Base-by-base conservation (phyloP, 352 stramenopile genomes). In the Thraustochytrium sp. region DNA sequence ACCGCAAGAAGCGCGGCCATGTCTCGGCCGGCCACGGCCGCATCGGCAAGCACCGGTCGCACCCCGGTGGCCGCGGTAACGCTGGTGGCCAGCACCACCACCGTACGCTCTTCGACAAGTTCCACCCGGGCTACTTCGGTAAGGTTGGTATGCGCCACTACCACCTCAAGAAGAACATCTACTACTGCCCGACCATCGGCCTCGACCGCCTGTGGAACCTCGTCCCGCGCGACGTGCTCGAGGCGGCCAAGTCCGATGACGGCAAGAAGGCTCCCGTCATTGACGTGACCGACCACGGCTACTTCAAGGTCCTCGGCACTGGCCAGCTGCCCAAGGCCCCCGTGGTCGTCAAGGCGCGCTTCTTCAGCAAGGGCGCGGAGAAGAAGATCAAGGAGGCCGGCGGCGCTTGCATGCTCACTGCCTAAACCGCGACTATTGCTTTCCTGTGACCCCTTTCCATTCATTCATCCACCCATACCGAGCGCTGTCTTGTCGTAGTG, bases 111-210 rank as follows among this genome's bases (percentile, higher is more conserved):
- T 97, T 99, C 88, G 97, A 99, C 93, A 99, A 99, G 92, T 99
- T 98, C 89, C 96, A 99, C 89, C 53, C 49, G n/a, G 59, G 97
- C 96, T 99, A 99, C 93, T 99, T 99, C 87, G 97, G 97, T 94
- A 99, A 99, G 92, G 96, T 99, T 84, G 97, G 97, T 96, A 99
- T 99, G 97, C 94, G 97, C 87, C 96, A 98, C 77, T 99, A 98
- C 90, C 97, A 99, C 88, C 55, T 98, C 73, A 91, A 99, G 85
- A 92, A 92, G 82, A 99, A 99, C 91, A 90, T 95, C 76, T 90
- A 91, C 82, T 97, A 97, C 93, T 98, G 95, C 89, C 96, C 96
- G 55, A 98, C 95, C 38, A 91, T 99, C 84, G 99, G 99, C 91
- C 88, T 99, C 86, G 97, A 99, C 90, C 97, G 98, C 89, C 90